These are phyloP conservation scores for Teunomyces aglyptinius DNA, from an alignment of 805 yeast species.

Conservation along the genomic window DNA sequence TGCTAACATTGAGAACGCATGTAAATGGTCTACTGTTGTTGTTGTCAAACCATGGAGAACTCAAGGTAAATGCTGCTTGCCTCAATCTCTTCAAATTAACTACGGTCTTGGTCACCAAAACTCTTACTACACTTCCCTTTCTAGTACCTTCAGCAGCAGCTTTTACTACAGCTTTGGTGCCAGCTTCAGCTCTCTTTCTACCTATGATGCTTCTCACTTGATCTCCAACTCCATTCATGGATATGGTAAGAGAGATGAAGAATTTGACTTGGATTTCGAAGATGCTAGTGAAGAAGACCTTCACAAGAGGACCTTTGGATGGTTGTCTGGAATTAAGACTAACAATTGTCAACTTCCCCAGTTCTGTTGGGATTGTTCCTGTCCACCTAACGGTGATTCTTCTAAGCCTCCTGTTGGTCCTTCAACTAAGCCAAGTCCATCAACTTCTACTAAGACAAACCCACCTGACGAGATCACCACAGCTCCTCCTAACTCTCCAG, in stretches of 20 bases:
- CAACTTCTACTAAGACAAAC: not conserved
- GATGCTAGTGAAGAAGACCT: not conserved
- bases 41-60: conserved; percentile 17
- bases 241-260: conserved; percentile 9
- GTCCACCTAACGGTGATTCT: conserved; percentile 1
- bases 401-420: not conserved
- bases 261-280: not conserved
- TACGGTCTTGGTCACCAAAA: conserved; percentile 11
- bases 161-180: conserved; percentile 5
- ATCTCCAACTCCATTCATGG: conserved; percentile 4
- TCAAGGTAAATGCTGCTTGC: conserved; percentile 23
- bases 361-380: conserved; percentile 14
- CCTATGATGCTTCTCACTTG: conserved; percentile 6
- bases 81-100: conserved; percentile 18
- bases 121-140: conserved; percentile 4
- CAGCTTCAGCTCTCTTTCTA: not conserved
- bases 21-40: conserved; percentile 22
- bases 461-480: not conserved
- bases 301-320: conserved; percentile 4
- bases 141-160: conserved; percentile 10
- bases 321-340: conserved; percentile 7
- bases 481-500: not conserved
- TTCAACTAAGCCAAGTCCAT: not conserved
- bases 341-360: conserved; percentile 5
- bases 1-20: conserved; percentile 13